A percentile compares a stretch with the other conserved stretches of the same genome.
Conservation (phyloP, 164 flowering plant genomes). For the Berberis vulgaris region DNA sequence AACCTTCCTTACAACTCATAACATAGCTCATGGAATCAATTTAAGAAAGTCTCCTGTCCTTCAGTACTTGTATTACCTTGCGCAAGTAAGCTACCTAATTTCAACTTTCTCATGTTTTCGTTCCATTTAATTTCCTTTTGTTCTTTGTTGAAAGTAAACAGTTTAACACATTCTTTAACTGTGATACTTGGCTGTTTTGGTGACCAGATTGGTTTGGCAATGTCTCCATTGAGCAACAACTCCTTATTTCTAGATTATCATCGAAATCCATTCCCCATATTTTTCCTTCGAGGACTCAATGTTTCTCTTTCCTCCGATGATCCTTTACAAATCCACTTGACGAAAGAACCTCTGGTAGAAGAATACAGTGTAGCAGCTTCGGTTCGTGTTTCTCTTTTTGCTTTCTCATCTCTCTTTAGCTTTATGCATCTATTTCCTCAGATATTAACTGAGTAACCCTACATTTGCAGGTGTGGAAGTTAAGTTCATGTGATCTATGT, state of each 20-base stretch:
- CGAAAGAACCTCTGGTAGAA: slow-evolving; percentile 94
- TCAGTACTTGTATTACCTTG: slow-evolving; percentile 85
- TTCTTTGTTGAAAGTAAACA: too few relatives aligned
- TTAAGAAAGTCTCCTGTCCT: slow-evolving; percentile 95
- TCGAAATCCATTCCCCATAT: slow-evolving; percentile 83
- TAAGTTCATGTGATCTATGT: slow-evolving; percentile 90
- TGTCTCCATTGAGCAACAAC: slow-evolving; percentile 98
- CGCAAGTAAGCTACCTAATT: slow-evolving; percentile 46
- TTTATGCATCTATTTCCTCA: background rate
- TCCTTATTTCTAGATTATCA: slow-evolving; percentile 32
- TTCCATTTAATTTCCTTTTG: too few relatives aligned
- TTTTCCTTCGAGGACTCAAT: slow-evolving; percentile 87
- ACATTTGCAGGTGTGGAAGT: slow-evolving; percentile 76
- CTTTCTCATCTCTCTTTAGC: background rate
- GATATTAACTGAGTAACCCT: background rate
- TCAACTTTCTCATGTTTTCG: background rate
- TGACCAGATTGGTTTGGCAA: slow-evolving; percentile 87
- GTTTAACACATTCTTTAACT: background rate
- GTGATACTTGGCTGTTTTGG: slow-evolving; percentile 2
- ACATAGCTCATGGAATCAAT: slow-evolving; percentile 95
- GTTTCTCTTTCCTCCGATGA: slow-evolving; percentile 98
- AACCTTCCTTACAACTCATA: slow-evolving; percentile 76
- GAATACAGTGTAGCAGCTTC: slow-evolving; percentile 99
- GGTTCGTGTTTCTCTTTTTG: slow-evolving; percentile 36
- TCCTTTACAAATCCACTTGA: slow-evolving; percentile 93